phyloP scores from a whole-genome alignment of 805 yeast species.

The Jamesozyma rosinii region DNA sequence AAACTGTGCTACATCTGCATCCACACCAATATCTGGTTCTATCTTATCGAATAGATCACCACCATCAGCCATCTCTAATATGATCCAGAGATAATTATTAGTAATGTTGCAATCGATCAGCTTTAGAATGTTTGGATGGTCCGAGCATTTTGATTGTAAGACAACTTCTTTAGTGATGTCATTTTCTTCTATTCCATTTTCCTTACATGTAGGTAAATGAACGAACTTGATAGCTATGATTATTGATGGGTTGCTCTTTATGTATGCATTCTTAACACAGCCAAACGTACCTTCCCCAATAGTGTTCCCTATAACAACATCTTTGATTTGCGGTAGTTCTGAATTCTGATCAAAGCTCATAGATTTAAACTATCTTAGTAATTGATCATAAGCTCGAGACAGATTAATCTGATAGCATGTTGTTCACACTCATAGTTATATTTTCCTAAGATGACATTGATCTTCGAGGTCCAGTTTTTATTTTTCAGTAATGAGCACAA shows the following conservation, averaged over 20 bases:
- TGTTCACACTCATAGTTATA: too few species aligned
- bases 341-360: constrained; percentile 23
- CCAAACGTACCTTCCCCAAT: constrained; percentile 67
- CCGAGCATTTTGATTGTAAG: constrained; percentile 49
- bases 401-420: too few species aligned
- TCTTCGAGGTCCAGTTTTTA: too few species aligned
- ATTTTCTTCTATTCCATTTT: constrained; percentile 32
- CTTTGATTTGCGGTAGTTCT: constrained; percentile 38
- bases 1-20: constrained; percentile 55
- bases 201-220: constrained; percentile 33
- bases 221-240: constrained; percentile 53
- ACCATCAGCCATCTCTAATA: constrained; percentile 59
- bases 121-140: constrained; percentile 52
- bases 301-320: constrained; percentile 40
- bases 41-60: constrained; percentile 75
- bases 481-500: too few species aligned
- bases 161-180: constrained; percentile 45
- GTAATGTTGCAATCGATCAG: constrained; percentile 47
- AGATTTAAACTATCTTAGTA: too few species aligned
- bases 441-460: too few species aligned
- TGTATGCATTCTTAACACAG: constrained; percentile 43
- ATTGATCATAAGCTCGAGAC: too few species aligned
- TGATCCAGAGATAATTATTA: constrained; percentile 52
- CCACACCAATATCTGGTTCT: constrained; percentile 66
- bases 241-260: constrained; percentile 30